A percentile compares a stretch with the other conserved stretches of the same genome.
Conservation (phyloP, 2,329 filamentous ascomycete species). For the Beauveria medogensis region DNA sequence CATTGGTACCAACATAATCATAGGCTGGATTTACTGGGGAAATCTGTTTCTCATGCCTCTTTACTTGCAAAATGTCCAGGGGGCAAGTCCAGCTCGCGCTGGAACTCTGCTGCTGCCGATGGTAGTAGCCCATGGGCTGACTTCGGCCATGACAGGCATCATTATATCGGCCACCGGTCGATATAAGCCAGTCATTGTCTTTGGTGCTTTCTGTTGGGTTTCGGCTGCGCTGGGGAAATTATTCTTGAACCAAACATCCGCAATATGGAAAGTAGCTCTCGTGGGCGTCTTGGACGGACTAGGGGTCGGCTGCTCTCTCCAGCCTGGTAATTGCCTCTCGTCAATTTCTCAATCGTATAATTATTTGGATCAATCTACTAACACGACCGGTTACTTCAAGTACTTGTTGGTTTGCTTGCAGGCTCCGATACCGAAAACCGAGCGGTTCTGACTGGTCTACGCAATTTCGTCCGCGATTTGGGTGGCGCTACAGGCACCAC, state of each 20-base stretch:
- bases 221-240: not conserved
- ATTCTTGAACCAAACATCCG: not conserved
- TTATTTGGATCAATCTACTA: not conserved
- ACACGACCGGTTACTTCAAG: not conserved
- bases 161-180: not conserved
- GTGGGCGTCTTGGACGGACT: not conserved
- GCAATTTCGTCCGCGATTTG: constrained; percentile 2
- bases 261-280: not conserved
- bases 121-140: not conserved
- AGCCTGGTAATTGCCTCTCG: not conserved
- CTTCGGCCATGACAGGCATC: constrained; percentile 3
- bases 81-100: not conserved
- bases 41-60: constrained; percentile 1
- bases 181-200: constrained; percentile 3
- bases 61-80: not conserved
- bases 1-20: not conserved
- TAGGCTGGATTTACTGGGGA: constrained; percentile 3
- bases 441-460: not conserved
- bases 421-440: not conserved
- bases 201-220: not conserved
- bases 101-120: not conserved
- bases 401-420: not conserved
- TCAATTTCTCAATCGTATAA: not conserved
- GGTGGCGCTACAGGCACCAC: constrained; percentile 2
- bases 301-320: constrained; percentile 1